Conservation (phyloP, 495 filamentous ascomycete species). For the Tuber borchii region DNA sequence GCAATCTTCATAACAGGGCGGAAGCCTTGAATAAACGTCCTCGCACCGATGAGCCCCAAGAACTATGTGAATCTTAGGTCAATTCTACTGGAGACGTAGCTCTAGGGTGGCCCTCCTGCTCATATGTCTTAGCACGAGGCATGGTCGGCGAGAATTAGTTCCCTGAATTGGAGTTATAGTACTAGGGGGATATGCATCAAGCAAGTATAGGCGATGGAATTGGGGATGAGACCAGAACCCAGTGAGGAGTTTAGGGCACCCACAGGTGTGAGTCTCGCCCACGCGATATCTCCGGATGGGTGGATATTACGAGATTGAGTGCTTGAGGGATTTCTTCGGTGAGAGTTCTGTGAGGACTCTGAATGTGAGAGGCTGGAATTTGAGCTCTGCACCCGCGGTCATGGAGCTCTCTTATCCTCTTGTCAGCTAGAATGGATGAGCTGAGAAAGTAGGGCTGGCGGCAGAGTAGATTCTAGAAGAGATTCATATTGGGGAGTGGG, state of each 20-base stretch:
- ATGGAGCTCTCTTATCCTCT: background rate
- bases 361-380: background rate
- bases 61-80: background rate
- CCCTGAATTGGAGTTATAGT: background rate
- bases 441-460: background rate
- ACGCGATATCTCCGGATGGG: background rate
- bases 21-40: background rate
- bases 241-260: background rate
- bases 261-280: background rate
- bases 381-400: background rate
- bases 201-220: background rate
- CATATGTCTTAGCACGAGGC: background rate
- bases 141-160: background rate
- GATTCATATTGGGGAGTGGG: background rate
- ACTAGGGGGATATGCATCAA: background rate
- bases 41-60: background rate
- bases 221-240: background rate
- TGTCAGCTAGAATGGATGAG: background rate
- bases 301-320: background rate
- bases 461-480: background rate
- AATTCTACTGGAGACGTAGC: background rate
- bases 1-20: background rate
- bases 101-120: background rate
- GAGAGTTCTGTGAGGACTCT: background rate
- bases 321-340: background rate